A percentile compares a stretch with the other conserved stretches of the same genome.
Conservation (phyloP, 352 stramenopile genomes). For the Globisporangium cederbergense region DNA sequence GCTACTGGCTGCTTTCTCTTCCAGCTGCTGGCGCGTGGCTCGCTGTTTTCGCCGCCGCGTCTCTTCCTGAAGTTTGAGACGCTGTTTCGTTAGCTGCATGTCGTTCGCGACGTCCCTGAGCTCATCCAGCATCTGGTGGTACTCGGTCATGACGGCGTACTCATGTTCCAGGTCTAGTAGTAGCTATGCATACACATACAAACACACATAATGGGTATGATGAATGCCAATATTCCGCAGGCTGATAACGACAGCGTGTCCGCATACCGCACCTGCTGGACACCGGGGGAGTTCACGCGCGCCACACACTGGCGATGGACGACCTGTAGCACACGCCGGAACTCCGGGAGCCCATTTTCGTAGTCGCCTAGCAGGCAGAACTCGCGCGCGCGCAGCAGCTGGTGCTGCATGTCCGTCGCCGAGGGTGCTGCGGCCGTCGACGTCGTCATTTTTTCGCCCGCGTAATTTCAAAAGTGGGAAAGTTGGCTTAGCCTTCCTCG, state of each 20-base stretch:
- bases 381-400: slow-evolving; percentile 52
- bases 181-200: slow-evolving; percentile 25
- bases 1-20: neutral
- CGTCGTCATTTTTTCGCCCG: slow-evolving; percentile 2
- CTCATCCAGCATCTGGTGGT: slow-evolving; percentile 39
- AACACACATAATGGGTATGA: neutral
- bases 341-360: slow-evolving; percentile 40
- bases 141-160: slow-evolving; percentile 43
- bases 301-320: slow-evolving; percentile 32
- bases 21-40: slow-evolving; percentile 3
- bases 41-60: slow-evolving; percentile 12
- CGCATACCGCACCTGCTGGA: slow-evolving; percentile 27
- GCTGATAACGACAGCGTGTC: slow-evolving; percentile 2
- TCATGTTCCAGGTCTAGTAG: slow-evolving; percentile 49
- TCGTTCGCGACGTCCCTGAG: slow-evolving; percentile 24
- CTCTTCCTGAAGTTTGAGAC: slow-evolving; percentile 13
- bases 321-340: slow-evolving; percentile 28
- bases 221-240: neutral
- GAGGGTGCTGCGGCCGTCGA: neutral
- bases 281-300: slow-evolving; percentile 15
- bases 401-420: slow-evolving; percentile 12
- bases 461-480: slow-evolving; percentile 8
- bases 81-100: slow-evolving; percentile 27
- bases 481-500: slow-evolving; percentile 1
- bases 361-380: slow-evolving; percentile 68